Conservation (phyloP, 345 rosid genomes). For the Linum lewisii region DNA sequence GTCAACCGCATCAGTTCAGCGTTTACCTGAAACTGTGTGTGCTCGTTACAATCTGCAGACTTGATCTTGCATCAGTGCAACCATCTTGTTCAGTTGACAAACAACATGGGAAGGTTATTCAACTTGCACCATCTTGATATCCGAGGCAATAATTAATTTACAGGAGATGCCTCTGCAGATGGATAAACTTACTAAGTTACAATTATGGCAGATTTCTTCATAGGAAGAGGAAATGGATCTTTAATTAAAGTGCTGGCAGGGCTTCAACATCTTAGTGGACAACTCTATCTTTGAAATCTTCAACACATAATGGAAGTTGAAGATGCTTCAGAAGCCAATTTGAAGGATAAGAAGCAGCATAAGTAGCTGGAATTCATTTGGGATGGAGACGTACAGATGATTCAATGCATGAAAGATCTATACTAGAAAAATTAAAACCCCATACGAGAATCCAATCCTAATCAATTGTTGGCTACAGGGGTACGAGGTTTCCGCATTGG, state of each 20-base stretch:
- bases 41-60: background rate
- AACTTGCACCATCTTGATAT: conserved; percentile 7
- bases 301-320: conserved; percentile 5
- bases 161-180: conserved; percentile 13
- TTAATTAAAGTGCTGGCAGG: conserved; percentile 7
- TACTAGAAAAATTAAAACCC: conserved; percentile 10
- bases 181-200: conserved; percentile 11
- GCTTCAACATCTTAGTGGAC: conserved; percentile 8
- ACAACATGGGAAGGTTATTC: conserved; percentile 1
- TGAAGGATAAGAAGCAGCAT: conserved; percentile 9
- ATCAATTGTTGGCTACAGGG: conserved; percentile 3
- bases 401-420: background rate
- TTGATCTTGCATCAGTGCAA: conserved; percentile 8
- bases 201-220: conserved; percentile 6
- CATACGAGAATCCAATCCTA: background rate
- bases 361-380: conserved; percentile 1
- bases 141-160: background rate
- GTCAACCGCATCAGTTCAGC: background rate
- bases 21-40: background rate
- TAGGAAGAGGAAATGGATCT: conserved; percentile 1
- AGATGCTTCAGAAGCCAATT: conserved; percentile 12
- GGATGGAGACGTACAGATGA: background rate
- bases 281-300: conserved; percentile 8
- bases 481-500: conserved; percentile 10
- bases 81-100: conserved; percentile 3